Evolutionary conservation across 2,329 filamentous ascomycete species (phyloP).

Genomic region (Trichoderma harzianum): DNA sequence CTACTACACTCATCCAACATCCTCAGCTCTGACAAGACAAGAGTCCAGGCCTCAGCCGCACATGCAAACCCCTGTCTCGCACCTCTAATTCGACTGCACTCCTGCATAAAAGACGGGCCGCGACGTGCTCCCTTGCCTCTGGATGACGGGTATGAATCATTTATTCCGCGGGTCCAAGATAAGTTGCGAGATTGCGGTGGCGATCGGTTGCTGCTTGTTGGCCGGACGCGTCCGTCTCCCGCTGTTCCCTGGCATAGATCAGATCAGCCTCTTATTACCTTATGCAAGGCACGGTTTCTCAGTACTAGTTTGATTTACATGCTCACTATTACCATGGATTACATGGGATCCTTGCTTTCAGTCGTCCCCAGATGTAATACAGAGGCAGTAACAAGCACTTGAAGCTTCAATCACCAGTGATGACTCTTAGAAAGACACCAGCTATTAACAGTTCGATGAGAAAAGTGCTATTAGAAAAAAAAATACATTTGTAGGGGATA

Average conservation of each 20-base stretch:
- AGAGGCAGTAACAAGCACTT: neutral
- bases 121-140: neutral
- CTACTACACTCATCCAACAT: neutral
- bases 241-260: neutral
- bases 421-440: neutral
- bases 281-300: neutral
- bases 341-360: no score
- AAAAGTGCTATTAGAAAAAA: neutral
- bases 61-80: neutral
- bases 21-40: neutral
- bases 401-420: neutral
- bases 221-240: neutral
- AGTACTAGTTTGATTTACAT: neutral
- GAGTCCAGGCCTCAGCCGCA: conserved; percentile 2
- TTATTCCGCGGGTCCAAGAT: neutral
- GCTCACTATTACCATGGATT: no score
- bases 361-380: neutral
- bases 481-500: neutral
- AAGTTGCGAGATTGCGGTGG: neutral
- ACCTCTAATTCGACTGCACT: neutral
- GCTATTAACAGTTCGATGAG: neutral
- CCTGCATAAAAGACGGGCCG: neutral
- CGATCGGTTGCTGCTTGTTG: neutral
- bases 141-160: neutral
- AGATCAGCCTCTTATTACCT: neutral